Evolutionary conservation across 495 filamentous ascomycete genomes (phyloP), one percentile per base, ranked within the genome.

Genomic region (Delitschia confertaspora): DNA sequence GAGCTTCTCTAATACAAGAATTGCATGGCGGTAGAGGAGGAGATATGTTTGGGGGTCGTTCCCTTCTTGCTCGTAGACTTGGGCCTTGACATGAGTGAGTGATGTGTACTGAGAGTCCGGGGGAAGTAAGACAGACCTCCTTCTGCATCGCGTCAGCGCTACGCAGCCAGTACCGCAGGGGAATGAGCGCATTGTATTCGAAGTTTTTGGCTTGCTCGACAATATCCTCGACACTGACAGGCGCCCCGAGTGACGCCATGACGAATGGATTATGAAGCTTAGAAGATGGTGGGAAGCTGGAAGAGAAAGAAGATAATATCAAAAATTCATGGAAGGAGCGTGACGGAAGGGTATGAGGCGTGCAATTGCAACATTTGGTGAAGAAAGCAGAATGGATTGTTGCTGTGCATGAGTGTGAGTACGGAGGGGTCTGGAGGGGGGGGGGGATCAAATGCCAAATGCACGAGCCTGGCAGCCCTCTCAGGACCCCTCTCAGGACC

Each of bases 21-120:
- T 71, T 8, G 83, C 80, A 63, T 88, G 85, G 59, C 91, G 78
- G 48, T 88, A 81, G 6, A 93, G 72, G 13, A 95, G 69, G 17
- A 95, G 68, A 64, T 91, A 98, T 1, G 89, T 80, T 57, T 89
- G 83, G 45, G 88, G 75, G 34, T 86, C 71, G 65, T 93, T 83
- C 42, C 82, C 79, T 65, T 98, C 93, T 14, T 68, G 74, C 56
- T 88, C 74, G 61, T 95, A 95, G 49, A 87, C 85, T 8, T 69
- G 67, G 1, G 83, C 82, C 79, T 87, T n/a, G n/a, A n/a, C n/a
- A n/a, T n/a, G n/a, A n/a, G n/a, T n/a, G 27, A 29, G 20, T 25
- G 22, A 27, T 23, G 40, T 51, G 13, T 45, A 44, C 27, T 10
- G 13, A 16, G 30, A n/a, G 10, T 29, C 1, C 3, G 23, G 20